These are phyloP conservation scores for Entomortierella beljakovae DNA, from an alignment of 192 early-diverging fungal species.

Conservation along the genomic window DNA sequence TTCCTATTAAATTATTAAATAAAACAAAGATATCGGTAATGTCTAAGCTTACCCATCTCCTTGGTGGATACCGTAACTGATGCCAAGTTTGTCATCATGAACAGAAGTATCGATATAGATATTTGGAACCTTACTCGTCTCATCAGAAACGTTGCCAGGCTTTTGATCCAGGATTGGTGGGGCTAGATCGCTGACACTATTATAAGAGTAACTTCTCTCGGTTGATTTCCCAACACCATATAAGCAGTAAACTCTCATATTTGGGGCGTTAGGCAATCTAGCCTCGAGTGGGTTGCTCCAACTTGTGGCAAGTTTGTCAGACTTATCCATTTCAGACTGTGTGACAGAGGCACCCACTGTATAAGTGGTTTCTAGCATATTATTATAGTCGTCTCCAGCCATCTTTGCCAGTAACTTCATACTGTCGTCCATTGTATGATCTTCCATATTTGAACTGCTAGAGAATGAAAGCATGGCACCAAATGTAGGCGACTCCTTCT, in stretches of 20 bases:
- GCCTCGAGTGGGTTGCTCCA: constrained; percentile 89
- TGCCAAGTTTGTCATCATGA: constrained; percentile 65
- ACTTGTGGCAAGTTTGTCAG: constrained; percentile 67
- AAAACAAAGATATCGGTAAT: background rate
- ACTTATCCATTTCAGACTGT: constrained; percentile 66
- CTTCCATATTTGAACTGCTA: constrained; percentile 33
- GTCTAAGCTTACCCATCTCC: constrained; percentile 69
- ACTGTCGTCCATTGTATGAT: constrained; percentile 55
- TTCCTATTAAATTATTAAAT: background rate
- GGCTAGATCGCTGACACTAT: constrained; percentile 38
- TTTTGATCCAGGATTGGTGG: constrained; percentile 44
- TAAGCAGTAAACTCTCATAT: constrained; percentile 84
- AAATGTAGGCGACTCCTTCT: constrained; percentile 30
- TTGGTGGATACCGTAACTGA: constrained; percentile 76
- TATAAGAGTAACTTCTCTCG: constrained; percentile 89
- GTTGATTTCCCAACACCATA: constrained; percentile 86
- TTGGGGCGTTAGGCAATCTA: constrained; percentile 74
- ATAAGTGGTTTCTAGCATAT: constrained; percentile 68
- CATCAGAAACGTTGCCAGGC: constrained; percentile 40
- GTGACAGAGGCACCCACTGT: constrained; percentile 73
- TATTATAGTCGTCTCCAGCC: constrained; percentile 59
- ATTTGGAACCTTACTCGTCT: constrained; percentile 26
- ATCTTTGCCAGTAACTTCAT: constrained; percentile 67
- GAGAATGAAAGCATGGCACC: constrained; percentile 49
- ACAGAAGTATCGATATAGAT: constrained; percentile 67